A percentile compares a stretch with the other conserved stretches of the same genome.
Evolutionary conservation across 371 early-diverging fungal genomes (phyloP).

Genomic region (Sanchytrium tribonematis): DNA sequence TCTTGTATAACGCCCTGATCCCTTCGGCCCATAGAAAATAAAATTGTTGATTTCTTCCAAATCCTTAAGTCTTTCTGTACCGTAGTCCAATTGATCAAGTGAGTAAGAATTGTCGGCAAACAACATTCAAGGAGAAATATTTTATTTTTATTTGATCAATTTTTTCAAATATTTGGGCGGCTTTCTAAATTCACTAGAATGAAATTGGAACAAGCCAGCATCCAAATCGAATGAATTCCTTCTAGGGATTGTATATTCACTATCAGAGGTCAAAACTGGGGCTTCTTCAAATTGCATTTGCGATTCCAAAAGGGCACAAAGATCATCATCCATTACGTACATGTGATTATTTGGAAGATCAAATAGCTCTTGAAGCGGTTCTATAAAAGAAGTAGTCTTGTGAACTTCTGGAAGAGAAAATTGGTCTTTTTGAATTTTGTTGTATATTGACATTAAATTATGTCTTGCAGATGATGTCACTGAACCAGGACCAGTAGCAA

Average conservation of each 20-base stretch:
- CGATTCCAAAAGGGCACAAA: not conserved
- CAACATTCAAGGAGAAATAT: no score
- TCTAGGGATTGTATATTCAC: not conserved
- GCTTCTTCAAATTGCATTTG: not conserved
- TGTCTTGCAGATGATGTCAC: not conserved
- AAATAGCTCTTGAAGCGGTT: not conserved
- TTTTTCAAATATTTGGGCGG: not conserved
- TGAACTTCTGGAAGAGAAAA: not conserved
- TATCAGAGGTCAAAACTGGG: not conserved
- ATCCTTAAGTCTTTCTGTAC: no score
- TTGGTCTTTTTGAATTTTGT: not conserved
- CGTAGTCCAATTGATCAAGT: no score
- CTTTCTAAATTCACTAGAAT: not conserved
- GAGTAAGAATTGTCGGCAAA: no score
- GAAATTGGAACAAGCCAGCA: not conserved
- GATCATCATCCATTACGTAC: not conserved
- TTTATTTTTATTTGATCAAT: no score
- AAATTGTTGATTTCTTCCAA: constrained; percentile 63
- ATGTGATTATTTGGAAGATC: not conserved
- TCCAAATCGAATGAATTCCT: not conserved
- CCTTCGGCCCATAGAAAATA: constrained; percentile 82
- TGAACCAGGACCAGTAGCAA: not conserved
- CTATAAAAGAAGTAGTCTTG: not conserved
- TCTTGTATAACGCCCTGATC: constrained; percentile 91
- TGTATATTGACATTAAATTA: not conserved